A percentile compares a stretch with the other conserved stretches of the same genome.
phyloP scores from a whole-genome alignment of 164 flowering plant genomes.

The Macadamia integrifolia region DNA sequence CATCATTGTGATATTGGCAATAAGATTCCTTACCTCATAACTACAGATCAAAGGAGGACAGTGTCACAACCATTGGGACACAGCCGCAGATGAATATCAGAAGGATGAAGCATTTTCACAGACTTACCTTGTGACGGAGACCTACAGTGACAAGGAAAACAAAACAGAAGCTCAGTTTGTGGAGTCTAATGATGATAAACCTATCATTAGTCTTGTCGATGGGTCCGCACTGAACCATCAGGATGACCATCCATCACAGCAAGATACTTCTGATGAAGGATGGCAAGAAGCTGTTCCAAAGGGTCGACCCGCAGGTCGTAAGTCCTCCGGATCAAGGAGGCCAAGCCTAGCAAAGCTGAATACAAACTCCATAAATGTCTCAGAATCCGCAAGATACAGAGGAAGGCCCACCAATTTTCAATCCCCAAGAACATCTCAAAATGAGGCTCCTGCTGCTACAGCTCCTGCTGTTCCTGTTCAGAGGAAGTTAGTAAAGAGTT shows the following conservation, averaged over 20 bases:
- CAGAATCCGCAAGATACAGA: slow-evolving; percentile 44
- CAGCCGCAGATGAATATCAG: slow-evolving; percentile 37
- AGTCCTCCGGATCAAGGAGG: slow-evolving; percentile 46
- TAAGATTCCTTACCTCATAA: neutral
- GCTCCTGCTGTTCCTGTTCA: slow-evolving; percentile 16
- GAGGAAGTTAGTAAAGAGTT: slow-evolving; percentile 52
- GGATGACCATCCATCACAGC: slow-evolving; percentile 26
- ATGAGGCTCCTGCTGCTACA: slow-evolving; percentile 37
- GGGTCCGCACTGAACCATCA: slow-evolving; percentile 19
- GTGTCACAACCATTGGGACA: slow-evolving; percentile 41
- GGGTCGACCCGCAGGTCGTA: slow-evolving; percentile 51
- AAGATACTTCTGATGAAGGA: slow-evolving; percentile 64
- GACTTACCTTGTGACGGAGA: slow-evolving; percentile 30
- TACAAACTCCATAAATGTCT: slow-evolving; percentile 48
- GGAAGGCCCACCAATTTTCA: slow-evolving; percentile 41
- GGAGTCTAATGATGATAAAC: slow-evolving; percentile 32
- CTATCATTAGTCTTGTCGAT: slow-evolving; percentile 23
- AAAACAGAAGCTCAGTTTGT: slow-evolving; percentile 31
- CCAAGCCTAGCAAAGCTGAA: slow-evolving; percentile 69
- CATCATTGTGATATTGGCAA: neutral
- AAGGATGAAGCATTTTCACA: slow-evolving; percentile 41
- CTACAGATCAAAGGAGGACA: slow-evolving; percentile 56
- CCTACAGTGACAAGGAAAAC: slow-evolving; percentile 61
- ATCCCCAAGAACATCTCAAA: slow-evolving; percentile 43
- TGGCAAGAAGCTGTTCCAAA: slow-evolving; percentile 90